A percentile compares a stretch with the other conserved stretches of the same genome.
These are phyloP conservation scores for Aureococcus anophagefferens DNA, from an alignment of 108 stramenopile species.

Conservation along the genomic window DNA sequence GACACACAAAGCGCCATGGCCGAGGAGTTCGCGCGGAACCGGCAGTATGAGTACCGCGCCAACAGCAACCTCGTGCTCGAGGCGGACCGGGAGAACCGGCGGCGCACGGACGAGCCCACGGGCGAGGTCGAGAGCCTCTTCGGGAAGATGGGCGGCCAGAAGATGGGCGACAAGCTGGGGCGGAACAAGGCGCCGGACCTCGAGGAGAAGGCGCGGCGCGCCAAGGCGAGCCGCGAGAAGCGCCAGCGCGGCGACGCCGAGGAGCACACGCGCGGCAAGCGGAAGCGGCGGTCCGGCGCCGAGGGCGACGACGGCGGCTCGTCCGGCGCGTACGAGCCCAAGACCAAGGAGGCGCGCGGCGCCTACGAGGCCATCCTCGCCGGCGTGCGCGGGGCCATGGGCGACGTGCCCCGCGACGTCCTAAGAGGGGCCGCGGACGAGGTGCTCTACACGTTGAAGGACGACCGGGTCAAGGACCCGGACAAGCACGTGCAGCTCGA, in stretches of 20 bases:
- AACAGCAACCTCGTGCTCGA: conserved; percentile 19
- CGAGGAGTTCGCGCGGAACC: conserved; percentile 24
- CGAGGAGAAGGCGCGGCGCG: conserved; percentile 26
- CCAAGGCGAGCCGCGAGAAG: conserved; percentile 19
- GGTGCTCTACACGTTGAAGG: conserved; percentile 68
- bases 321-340: conserved; percentile 50
- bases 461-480: conserved; percentile 61
- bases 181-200: conserved; percentile 30
- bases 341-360: conserved; percentile 47
- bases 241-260: conserved; percentile 6
- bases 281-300: conserved; percentile 10
- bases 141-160: conserved; percentile 67
- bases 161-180: conserved; percentile 35
- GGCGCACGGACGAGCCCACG: conserved; percentile 53
- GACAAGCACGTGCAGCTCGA: conserved; percentile 63
- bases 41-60: conserved; percentile 22
- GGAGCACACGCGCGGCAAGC: conserved; percentile 2
- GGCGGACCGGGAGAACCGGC: conserved; percentile 5
- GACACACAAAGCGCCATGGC: too few species aligned
- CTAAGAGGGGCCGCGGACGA: conserved; percentile 86
- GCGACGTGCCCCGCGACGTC: conserved; percentile 79
- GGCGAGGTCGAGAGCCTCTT: conserved; percentile 90
- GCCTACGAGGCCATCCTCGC: conserved; percentile 71
- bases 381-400: conserved; percentile 36
- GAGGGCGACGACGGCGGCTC: conserved; percentile 11